Base-by-base conservation (phyloP, 352 stramenopile species). In the Bremia lactucae region DNA sequence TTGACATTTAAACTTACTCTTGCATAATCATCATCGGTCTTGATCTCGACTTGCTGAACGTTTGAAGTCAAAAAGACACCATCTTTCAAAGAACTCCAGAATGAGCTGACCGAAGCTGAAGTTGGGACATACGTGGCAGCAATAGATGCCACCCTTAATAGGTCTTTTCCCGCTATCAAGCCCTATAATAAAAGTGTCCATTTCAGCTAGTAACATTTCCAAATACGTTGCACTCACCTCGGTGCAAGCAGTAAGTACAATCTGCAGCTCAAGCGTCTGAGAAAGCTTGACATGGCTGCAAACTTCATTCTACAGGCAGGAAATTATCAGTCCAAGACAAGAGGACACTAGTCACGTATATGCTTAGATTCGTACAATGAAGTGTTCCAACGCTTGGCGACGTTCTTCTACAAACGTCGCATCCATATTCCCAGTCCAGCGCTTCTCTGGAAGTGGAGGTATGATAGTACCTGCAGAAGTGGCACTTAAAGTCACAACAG, bases 391-490 rank as follows among this genome's bases (percentile, higher is more conserved):
- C 0, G 76, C 80, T 65, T 91, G 78, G 13, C 79, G 74, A 29
- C 83, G 68, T 47, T 92, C 81, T 67, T 94, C 78, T 20, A 95
- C 76, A 52, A 95, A 95, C 3, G 77, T 89, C 10, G 77, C 77
- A 46, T 92, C 78, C 76, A 94, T 85, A 46, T 92, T 94, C 18
- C 82, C 82, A 21, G 76, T 86, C 79, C 79, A 91, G 36, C 78
- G 67, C 40, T 94, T 95, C 33, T 89, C 79, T 9, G 83, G 84
- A 2, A 95, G 65, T 11, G 83, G 84, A 4, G 84, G 84, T 28
- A 95, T 89, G 55, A 94, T 92, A 11, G 79, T 90, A 19, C 79
- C 81, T 81, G 28, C 11, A 44, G 28, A 15, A 55, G 16, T 13
- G 40, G 22, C 11, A 42, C 11, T 9, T 5, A 20, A 22, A 10